phyloP scores from a whole-genome alignment of 305 asterid genomes.

The Coffea humblotiana region DNA sequence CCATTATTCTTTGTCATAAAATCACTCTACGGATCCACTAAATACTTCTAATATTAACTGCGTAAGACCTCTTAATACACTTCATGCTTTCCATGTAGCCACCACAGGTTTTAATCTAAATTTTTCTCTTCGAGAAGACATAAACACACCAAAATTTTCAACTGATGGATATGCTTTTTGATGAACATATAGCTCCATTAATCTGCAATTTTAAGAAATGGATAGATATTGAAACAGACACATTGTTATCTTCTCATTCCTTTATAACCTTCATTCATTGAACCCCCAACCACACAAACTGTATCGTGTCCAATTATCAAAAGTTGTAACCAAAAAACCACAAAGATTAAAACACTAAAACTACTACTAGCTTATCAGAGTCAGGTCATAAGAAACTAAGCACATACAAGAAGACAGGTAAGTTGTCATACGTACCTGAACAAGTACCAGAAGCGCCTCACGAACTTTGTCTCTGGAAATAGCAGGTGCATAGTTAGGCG shows the following conservation, averaged over 20 bases:
- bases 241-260: background rate
- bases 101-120: background rate
- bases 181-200: background rate
- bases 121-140: background rate
- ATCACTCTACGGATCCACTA: background rate
- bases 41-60: background rate
- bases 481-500: conserved; percentile 42
- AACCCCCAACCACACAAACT: background rate
- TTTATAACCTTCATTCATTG: background rate
- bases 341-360: background rate
- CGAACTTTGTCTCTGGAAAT: conserved; percentile 64
- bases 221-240: background rate
- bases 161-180: background rate
- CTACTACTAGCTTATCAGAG: background rate
- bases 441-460: conserved; percentile 65
- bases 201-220: background rate
- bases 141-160: background rate
- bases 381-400: background rate
- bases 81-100: background rate
- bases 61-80: background rate
- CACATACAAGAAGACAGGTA: background rate
- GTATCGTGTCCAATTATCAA: background rate
- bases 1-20: background rate
- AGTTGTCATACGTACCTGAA: conserved; percentile 56
- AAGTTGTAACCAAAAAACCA: background rate